phyloP scores from a whole-genome alignment of 805 yeast genomes.

The Yarrowia sp. region DNA sequence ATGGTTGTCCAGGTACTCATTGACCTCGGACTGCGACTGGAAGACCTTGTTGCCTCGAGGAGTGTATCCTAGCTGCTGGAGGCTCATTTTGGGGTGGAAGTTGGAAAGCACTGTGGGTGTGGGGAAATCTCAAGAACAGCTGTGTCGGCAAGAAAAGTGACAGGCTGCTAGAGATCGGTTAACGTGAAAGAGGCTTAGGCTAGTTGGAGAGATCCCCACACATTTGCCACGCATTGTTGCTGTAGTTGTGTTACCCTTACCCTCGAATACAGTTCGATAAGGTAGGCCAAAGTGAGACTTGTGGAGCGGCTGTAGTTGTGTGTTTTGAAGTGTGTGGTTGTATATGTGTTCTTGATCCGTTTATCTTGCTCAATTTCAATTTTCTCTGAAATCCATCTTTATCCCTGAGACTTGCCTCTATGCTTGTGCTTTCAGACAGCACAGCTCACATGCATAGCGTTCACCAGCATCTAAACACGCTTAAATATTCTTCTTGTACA shows the following conservation, averaged over 20 bases:
- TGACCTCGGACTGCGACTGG: slow-evolving; percentile 7
- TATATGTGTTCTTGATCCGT: background rate
- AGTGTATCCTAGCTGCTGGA: slow-evolving; percentile 16
- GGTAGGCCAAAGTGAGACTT: background rate
- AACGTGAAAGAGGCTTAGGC: background rate
- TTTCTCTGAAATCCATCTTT: background rate
- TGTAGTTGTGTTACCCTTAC: slow-evolving; percentile 13
- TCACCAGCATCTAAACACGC: background rate
- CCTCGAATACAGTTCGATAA: slow-evolving; percentile 21
- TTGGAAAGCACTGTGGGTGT: background rate
- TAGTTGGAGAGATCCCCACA: background rate
- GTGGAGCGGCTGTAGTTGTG: no score
- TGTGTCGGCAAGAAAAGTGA: background rate
- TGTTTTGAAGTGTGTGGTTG: background rate
- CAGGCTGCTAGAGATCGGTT: background rate
- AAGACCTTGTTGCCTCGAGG: slow-evolving; percentile 13
- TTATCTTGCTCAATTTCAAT: background rate
- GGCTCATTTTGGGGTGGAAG: slow-evolving; percentile 21
- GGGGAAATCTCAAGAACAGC: background rate
- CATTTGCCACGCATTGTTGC: slow-evolving; percentile 20
- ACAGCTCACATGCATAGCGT: background rate
- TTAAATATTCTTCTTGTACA: background rate
- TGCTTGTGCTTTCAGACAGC: no score
- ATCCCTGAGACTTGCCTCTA: no score
- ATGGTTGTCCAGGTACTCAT: slow-evolving; percentile 18